Evolutionary conservation across 1,284 basidiomycete genomes (phyloP).

Genomic region (Gymnopus androsaceus): DNA sequence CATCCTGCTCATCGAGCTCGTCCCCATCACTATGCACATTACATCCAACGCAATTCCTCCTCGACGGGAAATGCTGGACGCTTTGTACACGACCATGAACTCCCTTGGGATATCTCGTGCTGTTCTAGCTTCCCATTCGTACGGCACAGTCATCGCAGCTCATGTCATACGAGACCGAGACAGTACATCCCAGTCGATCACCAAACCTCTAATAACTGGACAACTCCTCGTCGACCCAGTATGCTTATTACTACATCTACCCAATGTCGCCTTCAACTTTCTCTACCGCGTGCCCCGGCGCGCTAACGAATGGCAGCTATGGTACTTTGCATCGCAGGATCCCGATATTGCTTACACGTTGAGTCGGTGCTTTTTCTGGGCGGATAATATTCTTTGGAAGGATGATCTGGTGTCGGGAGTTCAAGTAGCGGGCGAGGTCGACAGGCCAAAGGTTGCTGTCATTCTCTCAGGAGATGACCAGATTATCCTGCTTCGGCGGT

Average conservation of each 20-base stretch:
- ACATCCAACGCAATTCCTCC: conserved; percentile 45
- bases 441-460: conserved; percentile 35
- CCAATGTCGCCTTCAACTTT: conserved; percentile 64
- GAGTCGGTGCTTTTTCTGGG: conserved; percentile 65
- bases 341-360: conserved; percentile 61
- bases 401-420: conserved; percentile 45
- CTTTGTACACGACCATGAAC: conserved; percentile 43
- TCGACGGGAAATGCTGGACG: conserved; percentile 38
- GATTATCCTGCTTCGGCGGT: conserved; percentile 54
- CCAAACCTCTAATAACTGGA: conserved; percentile 33
- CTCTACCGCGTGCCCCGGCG: conserved; percentile 54
- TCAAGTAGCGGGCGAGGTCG: conserved; percentile 20
- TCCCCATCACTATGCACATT: conserved; percentile 63
- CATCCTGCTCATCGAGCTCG: conserved; percentile 59
- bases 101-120: conserved; percentile 42
- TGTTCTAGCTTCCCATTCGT: conserved; percentile 59
- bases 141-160: conserved; percentile 58
- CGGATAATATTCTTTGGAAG: conserved; percentile 59
- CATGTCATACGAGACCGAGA: conserved; percentile 42
- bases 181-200: conserved; percentile 20
- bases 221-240: conserved; percentile 63
- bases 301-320: conserved; percentile 67
- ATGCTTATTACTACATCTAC: conserved; percentile 62
- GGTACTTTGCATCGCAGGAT: conserved; percentile 68
- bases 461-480: conserved; percentile 58